Base-by-base conservation (phyloP, 2,329 filamentous ascomycete genomes). In the Elsinoe ampelina region DNA sequence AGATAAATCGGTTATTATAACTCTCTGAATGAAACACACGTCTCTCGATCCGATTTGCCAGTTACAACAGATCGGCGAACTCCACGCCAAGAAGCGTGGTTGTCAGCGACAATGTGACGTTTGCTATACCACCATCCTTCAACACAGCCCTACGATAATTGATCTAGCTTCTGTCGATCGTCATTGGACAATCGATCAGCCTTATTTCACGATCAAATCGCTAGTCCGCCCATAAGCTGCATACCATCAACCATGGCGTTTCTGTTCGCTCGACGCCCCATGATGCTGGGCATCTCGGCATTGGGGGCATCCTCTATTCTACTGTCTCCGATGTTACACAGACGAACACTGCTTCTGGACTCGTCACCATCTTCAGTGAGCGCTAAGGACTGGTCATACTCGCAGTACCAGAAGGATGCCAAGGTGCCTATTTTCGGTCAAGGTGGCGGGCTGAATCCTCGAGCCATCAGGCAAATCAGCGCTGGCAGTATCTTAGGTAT, bases 401-500 rank as follows among this genome's bases (percentile, higher is more conserved):
- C 63, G 39, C 63, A 68, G 30, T 75, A 75, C 41, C 61, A 70
- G 34, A 61, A 60, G 7, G 70, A 75, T 58, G 72, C 73, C 1
- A 65, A 64, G 57, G 69, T 67, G 12, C 73, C 73, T 0, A 61
- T 74, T 1, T 57, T 67, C 1, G 65, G 66, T 58, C 67, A 68
- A 41, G 63, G 68, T 22, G 73, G 73, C 1, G 64, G 67, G 1
- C 60, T 72, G 20, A 77, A 77, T 58, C 68, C 71, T 1, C 61
- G 64, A 11, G 70, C 71, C 1, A 64, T 76, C 22, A 66, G 71
- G 52, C 75, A 78, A 62, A 63, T 78, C 45, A 75, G 71, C 54
- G 63, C 71, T 55, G 76, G 76, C 3, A 76, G 73, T 58, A 73
- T 77, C 59, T 61, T 74, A 30, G 75, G 71, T 73, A 63, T 41